These are phyloP conservation scores for Bipolaris zeicola DNA, from an alignment of 2,329 filamentous ascomycete genomes.

Conservation along the genomic window DNA sequence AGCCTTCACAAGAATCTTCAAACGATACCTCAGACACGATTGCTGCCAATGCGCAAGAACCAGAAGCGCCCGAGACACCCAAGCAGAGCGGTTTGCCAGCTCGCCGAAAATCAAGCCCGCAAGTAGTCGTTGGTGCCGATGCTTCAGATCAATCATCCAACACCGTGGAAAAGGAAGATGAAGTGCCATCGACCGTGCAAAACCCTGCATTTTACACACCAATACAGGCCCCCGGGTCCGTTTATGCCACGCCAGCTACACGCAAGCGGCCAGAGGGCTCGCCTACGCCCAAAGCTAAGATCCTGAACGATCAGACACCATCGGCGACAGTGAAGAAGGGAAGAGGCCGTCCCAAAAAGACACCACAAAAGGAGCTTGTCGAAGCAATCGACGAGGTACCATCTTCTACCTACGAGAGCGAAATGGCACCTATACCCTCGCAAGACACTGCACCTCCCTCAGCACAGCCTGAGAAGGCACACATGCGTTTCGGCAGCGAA, in stretches of 20 bases:
- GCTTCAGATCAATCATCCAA: slow-evolving; percentile 16
- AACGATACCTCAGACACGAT: slow-evolving; percentile 22
- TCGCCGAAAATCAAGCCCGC: slow-evolving; percentile 31
- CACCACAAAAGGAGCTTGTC: slow-evolving; percentile 11
- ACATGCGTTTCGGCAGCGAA: slow-evolving; percentile 46
- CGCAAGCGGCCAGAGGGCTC: slow-evolving; percentile 28
- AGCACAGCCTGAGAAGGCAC: slow-evolving; percentile 26
- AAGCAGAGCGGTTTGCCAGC: slow-evolving; percentile 19
- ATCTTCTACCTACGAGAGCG: slow-evolving; percentile 37
- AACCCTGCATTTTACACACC: slow-evolving; percentile 32
- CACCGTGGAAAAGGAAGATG: slow-evolving; percentile 15
- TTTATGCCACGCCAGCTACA: slow-evolving; percentile 35
- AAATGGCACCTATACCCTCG: slow-evolving; percentile 25
- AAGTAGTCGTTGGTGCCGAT: slow-evolving; percentile 27
- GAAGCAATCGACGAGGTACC: slow-evolving; percentile 32
- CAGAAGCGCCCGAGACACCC: slow-evolving; percentile 10
- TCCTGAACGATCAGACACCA: slow-evolving; percentile 18
- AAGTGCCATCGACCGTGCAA: slow-evolving; percentile 22
- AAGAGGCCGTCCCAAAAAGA: slow-evolving; percentile 23
- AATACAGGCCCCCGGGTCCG: slow-evolving; percentile 22
- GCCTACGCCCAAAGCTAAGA: slow-evolving; percentile 29
- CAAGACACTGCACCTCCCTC: slow-evolving; percentile 19
- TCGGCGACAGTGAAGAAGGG: slow-evolving; percentile 24
- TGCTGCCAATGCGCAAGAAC: slow-evolving; percentile 13
- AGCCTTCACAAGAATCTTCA: slow-evolving; percentile 13